phyloP scores from a whole-genome alignment of 805 yeast genomes.

The Candida peoriensis region DNA sequence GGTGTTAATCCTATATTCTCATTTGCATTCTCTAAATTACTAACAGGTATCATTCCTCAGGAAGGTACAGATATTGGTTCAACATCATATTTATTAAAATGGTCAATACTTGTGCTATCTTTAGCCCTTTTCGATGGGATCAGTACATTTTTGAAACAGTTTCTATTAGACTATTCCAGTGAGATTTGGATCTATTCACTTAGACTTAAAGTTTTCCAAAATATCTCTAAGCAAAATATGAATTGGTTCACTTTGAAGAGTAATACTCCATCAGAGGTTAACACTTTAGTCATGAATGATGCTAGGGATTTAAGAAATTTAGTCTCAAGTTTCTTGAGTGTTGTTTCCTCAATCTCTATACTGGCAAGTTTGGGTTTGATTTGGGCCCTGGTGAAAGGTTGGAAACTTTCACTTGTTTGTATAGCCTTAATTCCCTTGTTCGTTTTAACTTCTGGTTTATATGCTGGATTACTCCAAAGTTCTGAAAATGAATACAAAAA shows the following conservation, averaged over 20 bases:
- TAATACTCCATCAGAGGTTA: slow-evolving; percentile 45
- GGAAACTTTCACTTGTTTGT: slow-evolving; percentile 85
- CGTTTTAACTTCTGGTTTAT: slow-evolving; percentile 42
- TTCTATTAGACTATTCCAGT: slow-evolving; percentile 49
- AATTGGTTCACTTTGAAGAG: slow-evolving; percentile 43
- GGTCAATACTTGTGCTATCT: slow-evolving; percentile 65
- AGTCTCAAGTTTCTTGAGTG: slow-evolving; percentile 56
- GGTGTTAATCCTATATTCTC: slow-evolving; percentile 73
- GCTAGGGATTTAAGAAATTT: slow-evolving; percentile 68
- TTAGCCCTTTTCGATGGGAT: slow-evolving; percentile 63
- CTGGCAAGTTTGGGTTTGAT: slow-evolving; percentile 56
- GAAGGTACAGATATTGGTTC: slow-evolving; percentile 27
- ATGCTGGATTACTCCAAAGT: slow-evolving; percentile 44
- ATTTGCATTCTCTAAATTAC: slow-evolving; percentile 63
- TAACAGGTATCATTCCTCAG: slow-evolving; percentile 57
- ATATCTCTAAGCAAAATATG: slow-evolving; percentile 46
- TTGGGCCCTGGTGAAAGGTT: slow-evolving; percentile 78
- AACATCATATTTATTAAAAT: slow-evolving; percentile 37
- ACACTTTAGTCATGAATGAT: slow-evolving; percentile 75
- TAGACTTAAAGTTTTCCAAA: slow-evolving; percentile 43
- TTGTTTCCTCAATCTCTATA: slow-evolving; percentile 46
- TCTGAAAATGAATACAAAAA: slow-evolving; percentile 60
- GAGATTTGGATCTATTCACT: slow-evolving; percentile 62
- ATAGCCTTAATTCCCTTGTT: slow-evolving; percentile 69
- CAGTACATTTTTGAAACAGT: slow-evolving; percentile 45